Evolutionary conservation across 228 moss, liverwort and hornwort genomes (phyloP), one percentile per base, ranked within the genome.

Genomic region (Sphagnum fallax): DNA sequence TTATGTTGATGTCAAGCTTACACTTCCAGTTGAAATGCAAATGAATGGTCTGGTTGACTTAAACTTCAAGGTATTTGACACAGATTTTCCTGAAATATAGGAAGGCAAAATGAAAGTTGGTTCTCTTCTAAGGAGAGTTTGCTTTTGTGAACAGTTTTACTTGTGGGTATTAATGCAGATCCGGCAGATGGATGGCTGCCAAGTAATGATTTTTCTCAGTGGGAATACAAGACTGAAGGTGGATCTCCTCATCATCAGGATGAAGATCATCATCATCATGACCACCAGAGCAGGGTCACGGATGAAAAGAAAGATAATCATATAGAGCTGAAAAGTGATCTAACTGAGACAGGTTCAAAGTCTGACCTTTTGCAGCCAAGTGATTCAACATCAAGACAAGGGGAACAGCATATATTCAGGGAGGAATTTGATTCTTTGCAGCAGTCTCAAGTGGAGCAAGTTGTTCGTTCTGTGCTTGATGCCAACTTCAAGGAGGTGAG

Each of bases 131-230:
- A 60, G 11, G 59, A 15, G 15, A 60, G 32, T 32, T 32, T 32
- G 32, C 32, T 32, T 32, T 32, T 32, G 32, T 32, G 32, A 32
- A 32, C 2, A 32, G 32, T 32, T 32, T 32, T 2, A 32, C 2
- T 32, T 32, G 32, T 32, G 32, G 32, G 65, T 73, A 10, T 16
- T 62, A 55, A 55, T 1, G 12, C 79, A 95, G 95, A 95, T 73
- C 95, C 95, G 48, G 88, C 95, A 66, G 95, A 95, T 75, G 92
- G 95, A 11, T 83, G 90, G 77, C 75, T 77, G 32, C 80, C 88
- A 76, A 84, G 32, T 32, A 32, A 32, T 2, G 32, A 32, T 32
- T 32, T 32, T 32, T 52, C 14, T 47, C 74, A 64, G 1, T 62
- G 57, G 50, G 73, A 75, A 70, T 64, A 64, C 47, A 72, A 66